Evolutionary conservation across 768 basidiomycete species (phyloP).

Genomic region (Jaapia argillacea): DNA sequence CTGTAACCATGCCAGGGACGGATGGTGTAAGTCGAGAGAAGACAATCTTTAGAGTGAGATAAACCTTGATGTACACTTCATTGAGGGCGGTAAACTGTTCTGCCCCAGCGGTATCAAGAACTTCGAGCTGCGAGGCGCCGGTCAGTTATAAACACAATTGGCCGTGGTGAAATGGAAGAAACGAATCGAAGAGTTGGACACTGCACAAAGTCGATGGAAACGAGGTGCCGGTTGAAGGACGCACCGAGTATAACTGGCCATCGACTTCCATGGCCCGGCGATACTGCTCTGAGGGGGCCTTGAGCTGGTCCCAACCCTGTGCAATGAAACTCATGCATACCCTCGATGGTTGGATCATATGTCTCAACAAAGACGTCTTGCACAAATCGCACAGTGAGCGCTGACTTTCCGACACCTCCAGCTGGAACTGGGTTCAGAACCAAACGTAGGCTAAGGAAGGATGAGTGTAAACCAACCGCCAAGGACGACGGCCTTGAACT

Average conservation of each 20-base stretch:
- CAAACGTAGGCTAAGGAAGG: conserved; percentile 3
- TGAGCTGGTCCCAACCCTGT: not conserved
- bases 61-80: conserved; percentile 74
- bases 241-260: conserved; percentile 50
- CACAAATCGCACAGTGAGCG: conserved; percentile 73
- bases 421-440: conserved; percentile 29
- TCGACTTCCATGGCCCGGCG: conserved; percentile 56
- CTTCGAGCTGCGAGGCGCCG: conserved; percentile 46
- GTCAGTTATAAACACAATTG: no score
- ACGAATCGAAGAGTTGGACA: conserved; percentile 1
- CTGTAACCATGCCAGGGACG: conserved; percentile 21
- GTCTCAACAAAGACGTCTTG: conserved; percentile 62
- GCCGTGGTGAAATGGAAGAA: not conserved
- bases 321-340: conserved; percentile 23
- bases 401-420: conserved; percentile 85
- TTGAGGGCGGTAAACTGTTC: conserved; percentile 78
- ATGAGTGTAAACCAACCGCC: conserved; percentile 42
- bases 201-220: conserved; percentile 3
- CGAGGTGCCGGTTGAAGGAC: no score
- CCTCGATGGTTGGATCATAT: conserved; percentile 84
- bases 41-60: conserved; percentile 5
- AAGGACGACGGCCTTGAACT: conserved; percentile 71
- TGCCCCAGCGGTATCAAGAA: conserved; percentile 78
- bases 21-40: not conserved
- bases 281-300: conserved; percentile 60